Evolutionary conservation across 352 stramenopile genomes (phyloP).

Genomic region (Globisporangium abappressorium): DNA sequence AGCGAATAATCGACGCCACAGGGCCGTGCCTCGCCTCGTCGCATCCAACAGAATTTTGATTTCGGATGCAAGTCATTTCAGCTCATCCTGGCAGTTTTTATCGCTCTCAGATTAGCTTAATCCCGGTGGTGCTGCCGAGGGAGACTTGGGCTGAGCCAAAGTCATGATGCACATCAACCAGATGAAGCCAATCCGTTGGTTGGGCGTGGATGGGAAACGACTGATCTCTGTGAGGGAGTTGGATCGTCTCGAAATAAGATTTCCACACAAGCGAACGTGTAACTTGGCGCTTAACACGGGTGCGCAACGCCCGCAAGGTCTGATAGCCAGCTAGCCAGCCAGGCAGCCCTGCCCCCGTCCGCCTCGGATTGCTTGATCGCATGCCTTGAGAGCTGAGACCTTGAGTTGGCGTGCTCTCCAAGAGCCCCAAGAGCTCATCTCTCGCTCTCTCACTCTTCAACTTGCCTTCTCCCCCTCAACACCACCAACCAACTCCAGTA

Average conservation of each 20-base stretch:
- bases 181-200: not conserved
- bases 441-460: conserved; percentile 1
- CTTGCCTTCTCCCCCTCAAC: not conserved
- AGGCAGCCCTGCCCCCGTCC: too few species aligned
- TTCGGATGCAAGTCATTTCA: not conserved
- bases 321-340: too few species aligned
- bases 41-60: not conserved
- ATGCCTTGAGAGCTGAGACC: too few species aligned
- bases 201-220: not conserved
- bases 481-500: not conserved
- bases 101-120: not conserved
- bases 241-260: not conserved
- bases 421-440: too few species aligned
- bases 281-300: too few species aligned
- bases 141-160: too few species aligned
- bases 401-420: too few species aligned
- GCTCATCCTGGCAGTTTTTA: not conserved
- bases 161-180: not conserved
- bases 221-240: not conserved
- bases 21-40: not conserved
- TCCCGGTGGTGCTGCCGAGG: not conserved
- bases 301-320: too few species aligned
- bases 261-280: too few species aligned
- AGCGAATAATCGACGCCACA: not conserved
- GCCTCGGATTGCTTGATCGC: too few species aligned